A percentile compares a stretch with the other conserved stretches of the same genome.
Evolutionary conservation across 441 rosid genomes (phyloP).

Genomic region (Pelargonium citronellum): DNA sequence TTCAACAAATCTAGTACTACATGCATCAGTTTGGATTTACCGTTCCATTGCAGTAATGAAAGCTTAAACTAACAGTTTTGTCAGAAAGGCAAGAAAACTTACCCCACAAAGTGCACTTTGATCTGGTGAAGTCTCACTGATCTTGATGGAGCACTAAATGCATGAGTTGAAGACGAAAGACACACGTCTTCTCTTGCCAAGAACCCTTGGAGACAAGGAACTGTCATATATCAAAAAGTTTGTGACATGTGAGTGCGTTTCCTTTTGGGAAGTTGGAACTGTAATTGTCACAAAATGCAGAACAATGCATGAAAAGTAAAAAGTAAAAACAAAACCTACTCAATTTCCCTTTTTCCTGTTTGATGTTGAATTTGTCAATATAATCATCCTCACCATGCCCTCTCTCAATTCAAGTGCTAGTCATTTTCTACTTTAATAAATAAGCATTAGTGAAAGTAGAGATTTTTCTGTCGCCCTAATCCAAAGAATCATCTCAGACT

Average conservation of each 20-base stretch:
- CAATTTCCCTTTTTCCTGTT: not conserved
- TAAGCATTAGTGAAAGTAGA: not conserved
- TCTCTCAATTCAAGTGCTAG: no score
- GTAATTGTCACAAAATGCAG: not conserved
- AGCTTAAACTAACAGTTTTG: not conserved
- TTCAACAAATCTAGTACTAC: no score
- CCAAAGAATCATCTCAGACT: not conserved
- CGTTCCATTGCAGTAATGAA: not conserved
- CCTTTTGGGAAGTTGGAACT: not conserved
- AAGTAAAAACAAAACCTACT: not conserved
- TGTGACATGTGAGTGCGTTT: slow-evolving; percentile 2
- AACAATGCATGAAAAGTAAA: not conserved
- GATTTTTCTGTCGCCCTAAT: not conserved
- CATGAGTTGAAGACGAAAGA: not conserved
- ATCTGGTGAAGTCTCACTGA: not conserved
- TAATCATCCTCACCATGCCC: no score
- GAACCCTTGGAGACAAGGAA: slow-evolving; percentile 1
- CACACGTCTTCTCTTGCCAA: not conserved
- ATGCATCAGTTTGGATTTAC: no score
- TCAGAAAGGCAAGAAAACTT: not conserved
- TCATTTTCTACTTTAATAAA: not conserved
- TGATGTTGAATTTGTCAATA: no score
- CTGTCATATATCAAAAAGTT: not conserved
- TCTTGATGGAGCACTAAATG: not conserved
- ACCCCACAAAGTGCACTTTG: not conserved